Percentiles rank a stretch among this genome's conserved stretches.
Evolutionary conservation across 768 basidiomycete genomes (phyloP).

Genomic region (Gymnopilus junonius): DNA sequence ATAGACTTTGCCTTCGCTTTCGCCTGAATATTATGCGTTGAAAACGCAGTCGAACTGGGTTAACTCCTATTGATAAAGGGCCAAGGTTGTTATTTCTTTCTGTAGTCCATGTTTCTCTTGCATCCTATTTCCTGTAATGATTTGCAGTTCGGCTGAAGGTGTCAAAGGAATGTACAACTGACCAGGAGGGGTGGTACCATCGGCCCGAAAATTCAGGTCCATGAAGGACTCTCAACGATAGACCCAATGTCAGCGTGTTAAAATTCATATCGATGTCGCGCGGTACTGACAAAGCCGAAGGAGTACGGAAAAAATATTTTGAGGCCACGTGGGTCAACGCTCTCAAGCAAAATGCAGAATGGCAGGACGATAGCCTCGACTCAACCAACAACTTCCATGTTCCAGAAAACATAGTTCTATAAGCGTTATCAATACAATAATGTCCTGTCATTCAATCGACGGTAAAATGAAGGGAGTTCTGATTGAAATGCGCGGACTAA

Average conservation of each 20-base stretch:
- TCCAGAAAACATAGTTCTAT: neutral
- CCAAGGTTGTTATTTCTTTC: neutral
- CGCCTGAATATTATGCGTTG: neutral
- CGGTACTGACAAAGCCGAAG: neutral
- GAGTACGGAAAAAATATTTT: neutral
- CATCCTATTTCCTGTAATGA: neutral
- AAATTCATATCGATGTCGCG: neutral
- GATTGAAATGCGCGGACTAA: neutral
- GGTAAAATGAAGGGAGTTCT: neutral
- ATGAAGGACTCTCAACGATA: neutral
- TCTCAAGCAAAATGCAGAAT: neutral
- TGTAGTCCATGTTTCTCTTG: neutral
- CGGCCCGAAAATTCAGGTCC: neutral
- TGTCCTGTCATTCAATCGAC: slow-evolving; percentile 1
- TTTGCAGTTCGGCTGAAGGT: neutral
- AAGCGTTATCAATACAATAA: neutral
- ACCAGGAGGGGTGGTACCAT: neutral
- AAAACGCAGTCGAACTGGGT: no score
- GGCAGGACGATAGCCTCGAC: neutral
- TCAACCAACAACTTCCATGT: neutral
- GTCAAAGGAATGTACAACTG: neutral
- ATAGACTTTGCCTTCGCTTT: neutral
- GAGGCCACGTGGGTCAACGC: neutral
- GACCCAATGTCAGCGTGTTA: neutral
- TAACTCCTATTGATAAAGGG: no score